Evolutionary conservation across 2,329 filamentous ascomycete species (phyloP).

Genomic region (Stachybotrys chartarum): DNA sequence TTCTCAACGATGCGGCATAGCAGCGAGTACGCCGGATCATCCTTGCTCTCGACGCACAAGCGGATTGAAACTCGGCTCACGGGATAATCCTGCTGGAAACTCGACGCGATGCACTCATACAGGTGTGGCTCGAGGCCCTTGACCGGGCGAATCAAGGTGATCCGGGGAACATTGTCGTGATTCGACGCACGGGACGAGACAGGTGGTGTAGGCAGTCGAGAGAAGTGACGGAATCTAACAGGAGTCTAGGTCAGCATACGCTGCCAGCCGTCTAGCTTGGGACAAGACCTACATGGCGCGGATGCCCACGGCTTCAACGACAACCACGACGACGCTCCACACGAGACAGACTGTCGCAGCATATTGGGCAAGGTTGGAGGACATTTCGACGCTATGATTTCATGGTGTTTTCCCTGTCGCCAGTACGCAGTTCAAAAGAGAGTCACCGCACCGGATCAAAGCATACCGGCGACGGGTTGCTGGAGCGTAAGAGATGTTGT

Average conservation of each 20-base stretch:
- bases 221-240: slow-evolving; percentile 45
- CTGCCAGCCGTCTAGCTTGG: neutral
- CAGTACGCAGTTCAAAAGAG: neutral
- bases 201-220: slow-evolving; percentile 38
- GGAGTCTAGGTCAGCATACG: slow-evolving; percentile 2
- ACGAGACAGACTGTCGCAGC: slow-evolving; percentile 40
- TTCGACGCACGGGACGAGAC: slow-evolving; percentile 38
- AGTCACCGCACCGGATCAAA: no score
- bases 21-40: slow-evolving; percentile 71
- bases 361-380: slow-evolving; percentile 20
- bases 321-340: slow-evolving; percentile 45
- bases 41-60: slow-evolving; percentile 70
- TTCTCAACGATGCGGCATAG: slow-evolving; percentile 65
- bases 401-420: neutral
- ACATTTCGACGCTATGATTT: slow-evolving; percentile 13
- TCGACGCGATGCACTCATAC: slow-evolving; percentile 86
- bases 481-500: no score
- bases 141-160: slow-evolving; percentile 88
- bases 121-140: slow-evolving; percentile 87
- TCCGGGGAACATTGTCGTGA: slow-evolving; percentile 56
- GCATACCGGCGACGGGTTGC: no score
- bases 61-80: slow-evolving; percentile 66
- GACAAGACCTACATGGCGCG: slow-evolving; percentile 41
- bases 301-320: slow-evolving; percentile 50
- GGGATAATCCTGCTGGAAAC: slow-evolving; percentile 78